Evolutionary conservation across 768 basidiomycete species (phyloP).

Genomic region (Gymnopilus dilepis): DNA sequence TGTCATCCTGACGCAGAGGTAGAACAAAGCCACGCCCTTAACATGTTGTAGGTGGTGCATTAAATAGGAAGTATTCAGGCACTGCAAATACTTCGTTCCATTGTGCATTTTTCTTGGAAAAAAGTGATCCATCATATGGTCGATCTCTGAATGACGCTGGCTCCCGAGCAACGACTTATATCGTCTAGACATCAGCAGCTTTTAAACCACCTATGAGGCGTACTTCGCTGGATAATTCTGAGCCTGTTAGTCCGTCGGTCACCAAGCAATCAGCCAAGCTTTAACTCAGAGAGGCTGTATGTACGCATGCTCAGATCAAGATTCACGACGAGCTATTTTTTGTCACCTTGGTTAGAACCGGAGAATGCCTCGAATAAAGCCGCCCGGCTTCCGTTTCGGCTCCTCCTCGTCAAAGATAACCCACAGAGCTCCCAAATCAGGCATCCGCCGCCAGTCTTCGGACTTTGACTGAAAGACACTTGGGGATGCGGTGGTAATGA

Average conservation of each 20-base stretch:
- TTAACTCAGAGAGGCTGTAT: background rate
- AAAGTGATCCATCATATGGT: background rate
- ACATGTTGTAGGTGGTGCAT: background rate
- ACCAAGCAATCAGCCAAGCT: no score
- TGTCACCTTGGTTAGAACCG: background rate
- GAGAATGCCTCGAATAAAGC: background rate
- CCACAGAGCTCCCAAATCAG: background rate
- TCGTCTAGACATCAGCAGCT: background rate
- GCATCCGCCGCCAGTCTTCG: background rate
- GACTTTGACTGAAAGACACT: conserved; percentile 6
- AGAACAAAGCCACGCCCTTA: conserved; percentile 1
- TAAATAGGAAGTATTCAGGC: conserved; percentile 6
- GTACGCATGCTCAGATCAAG: background rate
- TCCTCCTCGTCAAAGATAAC: conserved; percentile 3
- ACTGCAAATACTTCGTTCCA: background rate
- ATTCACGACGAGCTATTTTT: background rate
- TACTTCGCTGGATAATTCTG: no score
- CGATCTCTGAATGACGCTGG: background rate
- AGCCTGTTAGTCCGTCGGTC: no score
- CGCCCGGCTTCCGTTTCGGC: background rate
- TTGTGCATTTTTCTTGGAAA: background rate
- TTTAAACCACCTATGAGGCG: background rate
- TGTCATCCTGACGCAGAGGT: background rate
- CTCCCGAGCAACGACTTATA: background rate
- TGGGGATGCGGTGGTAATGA: conserved; percentile 4